Percentiles rank a stretch among this genome's conserved stretches.
Conservation (phyloP, 169 alveolate genomes). For the Toxoplasma gondii region DNA sequence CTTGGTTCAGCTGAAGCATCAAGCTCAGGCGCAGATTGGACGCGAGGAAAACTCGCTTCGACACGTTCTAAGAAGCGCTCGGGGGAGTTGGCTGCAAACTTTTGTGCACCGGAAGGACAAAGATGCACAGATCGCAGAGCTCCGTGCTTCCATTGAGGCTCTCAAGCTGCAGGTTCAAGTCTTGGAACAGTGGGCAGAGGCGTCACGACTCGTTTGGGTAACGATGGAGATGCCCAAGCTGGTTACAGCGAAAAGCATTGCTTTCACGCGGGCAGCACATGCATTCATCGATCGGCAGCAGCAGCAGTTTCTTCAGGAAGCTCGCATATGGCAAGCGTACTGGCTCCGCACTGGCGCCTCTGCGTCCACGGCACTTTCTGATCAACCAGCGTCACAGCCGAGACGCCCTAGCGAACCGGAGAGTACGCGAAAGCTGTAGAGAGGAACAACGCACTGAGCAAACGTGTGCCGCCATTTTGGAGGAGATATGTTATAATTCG, state of each 20-base stretch:
- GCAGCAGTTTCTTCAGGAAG: slow-evolving; percentile 18
- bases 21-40: slow-evolving; percentile 52
- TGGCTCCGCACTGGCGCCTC: not conserved
- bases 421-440: not conserved
- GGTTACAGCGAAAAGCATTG: slow-evolving; percentile 29
- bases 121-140: slow-evolving; percentile 56
- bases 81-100: slow-evolving; percentile 62
- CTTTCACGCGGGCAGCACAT: slow-evolving; percentile 1
- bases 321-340: slow-evolving; percentile 20
- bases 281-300: slow-evolving; percentile 31
- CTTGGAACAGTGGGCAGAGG: slow-evolving; percentile 11
- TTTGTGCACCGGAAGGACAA: slow-evolving; percentile 58
- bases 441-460: not conserved
- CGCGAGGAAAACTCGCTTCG: slow-evolving; percentile 48
- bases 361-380: not conserved
- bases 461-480: too few species aligned
- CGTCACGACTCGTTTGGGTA: slow-evolving; percentile 1
- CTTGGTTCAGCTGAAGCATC: slow-evolving; percentile 63
- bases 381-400: not conserved
- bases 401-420: not conserved
- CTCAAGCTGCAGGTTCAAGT: not conserved
- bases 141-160: slow-evolving; percentile 17
- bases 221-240: slow-evolving; percentile 23
- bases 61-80: slow-evolving; percentile 24
- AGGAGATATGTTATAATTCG: too few species aligned